phyloP scores from a whole-genome alignment of 1,284 basidiomycete species.

The Athelia psychrophila region DNA sequence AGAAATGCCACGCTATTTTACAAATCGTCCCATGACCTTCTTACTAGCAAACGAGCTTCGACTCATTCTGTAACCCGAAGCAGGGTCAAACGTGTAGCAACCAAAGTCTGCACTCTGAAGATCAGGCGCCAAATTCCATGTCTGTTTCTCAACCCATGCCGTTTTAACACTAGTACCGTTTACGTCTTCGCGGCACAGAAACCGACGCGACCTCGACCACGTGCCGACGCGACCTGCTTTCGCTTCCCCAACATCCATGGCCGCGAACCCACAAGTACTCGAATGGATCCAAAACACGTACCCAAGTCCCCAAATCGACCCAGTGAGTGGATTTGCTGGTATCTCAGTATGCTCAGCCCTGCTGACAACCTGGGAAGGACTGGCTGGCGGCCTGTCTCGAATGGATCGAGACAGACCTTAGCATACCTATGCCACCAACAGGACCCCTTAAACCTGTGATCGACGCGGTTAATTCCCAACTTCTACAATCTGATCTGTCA shows the following conservation, averaged over 20 bases:
- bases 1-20: too few species aligned
- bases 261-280: conserved; percentile 27
- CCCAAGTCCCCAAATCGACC: conserved; percentile 53
- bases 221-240: neutral
- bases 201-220: too few species aligned
- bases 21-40: too few species aligned
- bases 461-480: conserved; percentile 54
- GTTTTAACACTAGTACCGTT: too few species aligned
- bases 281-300: conserved; percentile 48
- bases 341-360: neutral
- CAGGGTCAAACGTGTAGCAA: too few species aligned
- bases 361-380: conserved; percentile 39
- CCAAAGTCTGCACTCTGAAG: too few species aligned
- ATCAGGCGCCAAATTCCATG: too few species aligned
- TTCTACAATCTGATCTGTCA: conserved; percentile 65
- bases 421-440: conserved; percentile 35
- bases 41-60: too few species aligned
- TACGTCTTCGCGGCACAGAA: too few species aligned
- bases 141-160: too few species aligned
- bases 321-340: conserved; percentile 30
- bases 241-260: conserved; percentile 19
- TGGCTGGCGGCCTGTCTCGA: conserved; percentile 71
- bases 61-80: too few species aligned
- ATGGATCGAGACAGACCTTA: conserved; percentile 53
- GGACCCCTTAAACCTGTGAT: conserved; percentile 47